Base-by-base conservation (phyloP, 2,329 filamentous ascomycete genomes). In the Pseudogymnoascus sp. region DNA sequence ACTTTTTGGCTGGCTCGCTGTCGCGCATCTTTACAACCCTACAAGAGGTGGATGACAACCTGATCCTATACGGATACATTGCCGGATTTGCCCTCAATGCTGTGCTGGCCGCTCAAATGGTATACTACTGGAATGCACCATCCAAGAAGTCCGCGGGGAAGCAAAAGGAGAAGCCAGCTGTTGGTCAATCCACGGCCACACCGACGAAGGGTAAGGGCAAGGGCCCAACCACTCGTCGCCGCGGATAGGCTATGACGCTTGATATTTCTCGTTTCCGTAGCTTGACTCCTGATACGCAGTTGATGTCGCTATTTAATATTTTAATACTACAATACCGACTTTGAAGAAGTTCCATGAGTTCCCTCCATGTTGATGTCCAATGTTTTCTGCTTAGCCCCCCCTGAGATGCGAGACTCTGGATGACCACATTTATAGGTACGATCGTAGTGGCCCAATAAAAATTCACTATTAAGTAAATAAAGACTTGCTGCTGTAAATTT, bases 21-120 rank as follows among this genome's bases (percentile, higher is more conserved):
- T 90, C 91, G 26, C 90, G 95, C 74, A 96, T 99, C 79, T 99
- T 97, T 77, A 99, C 95, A 34, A 99, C 96, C 7, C 80, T 99
- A 64, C 93, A 97, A 73, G 95, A 99, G 80, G 95, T 99, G 65
- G 90, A 96, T 75, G 95, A 99, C 77, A 93, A 93, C 77, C 82
- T 97, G 65, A 97, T 99, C 71, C 83, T 99, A 26, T 97, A 96
- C 78, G 90, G 93, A 61, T 97, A 96, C 81, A 79, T 97, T 63
- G 91, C 92, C 6, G 95, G 92, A 29, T 97, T 97, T 75, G 78
- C 81, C n/a, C 84, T 99, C 70, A 99, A 99, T 77, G 81, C 87
- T 64, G 83, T 99, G 64, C 81, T 99, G 64, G 93, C 93, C 12
- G 77, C 83, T 40, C 95, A 99, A 80, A 95, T 99, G 89, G 74